Conservation (phyloP, 768 basidiomycete genomes). For the Mycena maculata region DNA sequence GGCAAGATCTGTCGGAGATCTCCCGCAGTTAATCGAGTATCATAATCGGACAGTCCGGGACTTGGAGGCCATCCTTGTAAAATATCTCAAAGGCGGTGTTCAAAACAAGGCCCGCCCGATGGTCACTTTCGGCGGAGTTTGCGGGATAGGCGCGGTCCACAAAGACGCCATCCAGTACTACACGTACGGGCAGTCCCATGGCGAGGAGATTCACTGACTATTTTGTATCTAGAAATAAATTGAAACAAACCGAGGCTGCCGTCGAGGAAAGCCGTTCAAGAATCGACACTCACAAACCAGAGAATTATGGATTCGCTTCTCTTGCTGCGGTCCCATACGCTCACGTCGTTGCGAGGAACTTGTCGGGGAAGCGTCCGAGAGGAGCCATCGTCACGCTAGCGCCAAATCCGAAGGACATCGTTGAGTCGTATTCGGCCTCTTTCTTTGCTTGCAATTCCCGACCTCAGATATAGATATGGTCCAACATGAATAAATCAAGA, state of each 20-base stretch:
- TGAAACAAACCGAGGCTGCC: constrained; percentile 61
- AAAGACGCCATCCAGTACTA: constrained; percentile 85
- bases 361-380: constrained; percentile 76
- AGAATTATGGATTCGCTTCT: constrained; percentile 93
- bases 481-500: constrained; percentile 73
- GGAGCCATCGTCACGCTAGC: constrained; percentile 80
- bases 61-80: constrained; percentile 79
- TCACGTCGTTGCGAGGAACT: constrained; percentile 82
- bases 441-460: background rate
- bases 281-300: constrained; percentile 80
- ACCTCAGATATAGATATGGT: constrained; percentile 72
- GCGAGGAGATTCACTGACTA: constrained; percentile 51
- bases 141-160: constrained; percentile 76
- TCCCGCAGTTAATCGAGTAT: constrained; percentile 82
- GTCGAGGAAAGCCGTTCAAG: constrained; percentile 80
- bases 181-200: constrained; percentile 58
- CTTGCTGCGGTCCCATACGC: constrained; percentile 91
- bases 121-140: constrained; percentile 72
- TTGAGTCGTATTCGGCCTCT: constrained; percentile 49
- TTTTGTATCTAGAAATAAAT: constrained; percentile 4
- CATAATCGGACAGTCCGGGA: constrained; percentile 83
- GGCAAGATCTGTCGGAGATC: constrained; percentile 73
- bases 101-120: constrained; percentile 77
- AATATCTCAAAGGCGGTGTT: constrained; percentile 74
- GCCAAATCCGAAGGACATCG: constrained; percentile 69